Conservation (phyloP, 495 filamentous ascomycete genomes). For the Penicillium canescens region DNA sequence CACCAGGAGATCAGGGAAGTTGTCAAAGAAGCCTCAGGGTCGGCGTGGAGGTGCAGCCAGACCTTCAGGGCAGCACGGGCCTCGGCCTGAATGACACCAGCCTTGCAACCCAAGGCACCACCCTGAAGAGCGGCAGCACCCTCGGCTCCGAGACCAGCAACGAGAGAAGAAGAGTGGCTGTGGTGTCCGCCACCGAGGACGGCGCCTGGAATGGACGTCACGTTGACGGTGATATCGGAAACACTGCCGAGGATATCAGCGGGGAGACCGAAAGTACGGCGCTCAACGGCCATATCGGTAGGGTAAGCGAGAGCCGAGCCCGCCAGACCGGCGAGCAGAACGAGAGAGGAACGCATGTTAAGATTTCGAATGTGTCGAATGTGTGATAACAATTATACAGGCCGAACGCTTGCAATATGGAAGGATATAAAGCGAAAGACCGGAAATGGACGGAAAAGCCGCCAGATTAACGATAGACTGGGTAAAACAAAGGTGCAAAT, state of each 20-base stretch:
- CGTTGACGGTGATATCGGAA: conserved; percentile 13
- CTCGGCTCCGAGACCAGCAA: conserved; percentile 35
- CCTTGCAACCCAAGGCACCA: conserved; percentile 41
- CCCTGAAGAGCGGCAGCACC: conserved; percentile 42
- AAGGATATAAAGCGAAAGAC: conserved; percentile 16
- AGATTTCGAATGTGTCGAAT: not conserved
- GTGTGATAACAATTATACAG: conserved; percentile 22
- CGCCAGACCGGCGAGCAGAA: conserved; percentile 43
- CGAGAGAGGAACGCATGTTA: conserved; percentile 41
- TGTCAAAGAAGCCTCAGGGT: conserved; percentile 29
- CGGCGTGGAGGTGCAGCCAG: conserved; percentile 33
- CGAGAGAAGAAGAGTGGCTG: conserved; percentile 17
- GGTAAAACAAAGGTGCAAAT: conserved; percentile 20
- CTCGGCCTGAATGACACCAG: conserved; percentile 26
- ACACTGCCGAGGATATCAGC: conserved; percentile 14
- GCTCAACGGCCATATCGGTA: conserved; percentile 27
- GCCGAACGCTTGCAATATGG: conserved; percentile 5
- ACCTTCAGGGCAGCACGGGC: conserved; percentile 33
- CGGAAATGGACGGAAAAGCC: conserved; percentile 17
- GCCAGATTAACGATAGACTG: conserved; percentile 43
- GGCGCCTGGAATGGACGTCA: conserved; percentile 18
- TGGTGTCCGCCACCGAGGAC: conserved; percentile 27
- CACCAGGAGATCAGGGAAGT: conserved; percentile 33
- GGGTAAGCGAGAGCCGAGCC: conserved; percentile 37
- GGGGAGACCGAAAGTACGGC: conserved; percentile 29